Percentiles rank a stretch among this genome's conserved stretches.
These are phyloP conservation scores for Penicillium coprophilum DNA, from an alignment of 495 filamentous ascomycete species.

Conservation along the genomic window DNA sequence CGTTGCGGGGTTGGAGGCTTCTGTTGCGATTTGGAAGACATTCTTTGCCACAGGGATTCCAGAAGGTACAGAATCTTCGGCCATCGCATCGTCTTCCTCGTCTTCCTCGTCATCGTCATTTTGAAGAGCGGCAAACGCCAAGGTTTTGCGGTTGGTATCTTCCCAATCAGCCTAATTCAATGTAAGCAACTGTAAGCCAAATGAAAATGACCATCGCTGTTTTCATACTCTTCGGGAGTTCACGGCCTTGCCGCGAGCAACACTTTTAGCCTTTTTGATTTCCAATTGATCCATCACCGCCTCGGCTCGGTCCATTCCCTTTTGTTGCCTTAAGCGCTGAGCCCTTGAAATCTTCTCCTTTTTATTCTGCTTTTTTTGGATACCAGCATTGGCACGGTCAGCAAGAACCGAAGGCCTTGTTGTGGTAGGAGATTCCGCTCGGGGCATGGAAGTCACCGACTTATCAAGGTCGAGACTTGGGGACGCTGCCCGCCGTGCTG, in stretches of 20 bases:
- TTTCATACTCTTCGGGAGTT: conserved; percentile 42
- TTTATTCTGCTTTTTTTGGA: conserved; percentile 66
- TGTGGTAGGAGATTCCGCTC: conserved; percentile 51
- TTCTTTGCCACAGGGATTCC: conserved; percentile 18
- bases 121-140: conserved; percentile 34
- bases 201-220: not conserved
- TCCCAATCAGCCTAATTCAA: conserved; percentile 42
- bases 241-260: conserved; percentile 58
- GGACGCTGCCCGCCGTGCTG: conserved; percentile 68
- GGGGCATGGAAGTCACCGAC: conserved; percentile 62
- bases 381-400: conserved; percentile 56
- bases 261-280: conserved; percentile 67
- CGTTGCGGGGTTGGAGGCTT: conserved; percentile 11
- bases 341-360: conserved; percentile 59
- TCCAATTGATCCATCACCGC: conserved; percentile 66
- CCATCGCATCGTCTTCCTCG: conserved; percentile 36
- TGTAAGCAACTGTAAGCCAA: conserved; percentile 23
- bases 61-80: conserved; percentile 28
- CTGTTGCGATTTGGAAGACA: conserved; percentile 15
- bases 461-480: conserved; percentile 74
- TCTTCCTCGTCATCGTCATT: conserved; percentile 24
- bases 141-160: conserved; percentile 40
- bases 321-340: conserved; percentile 66
- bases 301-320: conserved; percentile 72
- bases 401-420: conserved; percentile 61